phyloP scores from a whole-genome alignment of 176 grass and related monocot species.

The Secale cereale region DNA sequence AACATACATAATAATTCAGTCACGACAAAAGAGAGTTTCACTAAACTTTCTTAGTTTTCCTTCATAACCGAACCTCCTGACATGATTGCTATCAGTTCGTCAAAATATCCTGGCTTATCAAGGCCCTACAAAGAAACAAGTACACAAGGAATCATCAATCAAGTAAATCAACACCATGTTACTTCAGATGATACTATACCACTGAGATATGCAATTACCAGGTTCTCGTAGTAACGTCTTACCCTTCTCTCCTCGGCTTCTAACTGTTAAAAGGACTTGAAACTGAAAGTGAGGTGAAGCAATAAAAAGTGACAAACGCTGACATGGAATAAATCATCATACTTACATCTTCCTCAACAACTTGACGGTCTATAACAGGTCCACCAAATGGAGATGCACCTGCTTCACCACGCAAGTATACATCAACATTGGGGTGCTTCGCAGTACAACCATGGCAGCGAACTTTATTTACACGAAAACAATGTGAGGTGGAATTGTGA shows the following conservation, averaged over 20 bases:
- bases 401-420: neutral
- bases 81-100: neutral
- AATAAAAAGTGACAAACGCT: neutral
- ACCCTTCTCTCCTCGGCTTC: neutral
- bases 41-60: neutral
- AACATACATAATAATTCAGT: neutral
- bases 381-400: neutral
- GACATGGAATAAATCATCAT: neutral
- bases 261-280: neutral
- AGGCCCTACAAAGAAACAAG: neutral
- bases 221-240: neutral
- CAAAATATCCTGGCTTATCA: neutral
- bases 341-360: neutral
- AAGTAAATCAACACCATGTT: neutral
- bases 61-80: neutral
- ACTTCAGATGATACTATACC: neutral
- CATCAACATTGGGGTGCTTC: neutral
- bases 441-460: neutral
- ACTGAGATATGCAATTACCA: neutral
- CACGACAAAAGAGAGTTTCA: too few species aligned
- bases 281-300: neutral
- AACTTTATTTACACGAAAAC: neutral
- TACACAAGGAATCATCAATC: neutral
- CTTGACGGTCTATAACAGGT: neutral
- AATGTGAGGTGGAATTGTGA: neutral